phyloP scores from a whole-genome alignment of 805 yeast species.

The Metschnikowia similis region DNA sequence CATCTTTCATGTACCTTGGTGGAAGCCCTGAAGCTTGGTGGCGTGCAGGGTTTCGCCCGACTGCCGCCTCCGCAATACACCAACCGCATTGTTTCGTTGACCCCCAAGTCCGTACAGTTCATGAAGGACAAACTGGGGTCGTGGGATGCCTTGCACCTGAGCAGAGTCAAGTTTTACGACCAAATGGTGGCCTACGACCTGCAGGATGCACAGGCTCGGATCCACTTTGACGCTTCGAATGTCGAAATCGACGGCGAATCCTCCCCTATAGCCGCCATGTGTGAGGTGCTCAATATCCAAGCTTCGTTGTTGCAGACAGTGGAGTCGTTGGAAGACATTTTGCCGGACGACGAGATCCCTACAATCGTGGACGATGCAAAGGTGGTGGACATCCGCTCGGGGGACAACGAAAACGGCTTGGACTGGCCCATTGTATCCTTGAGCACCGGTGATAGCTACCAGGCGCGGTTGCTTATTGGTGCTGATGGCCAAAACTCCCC shows the following conservation, averaged over 20 bases:
- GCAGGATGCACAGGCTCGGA: conserved; percentile 52
- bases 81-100: conserved; percentile 80
- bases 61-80: conserved; percentile 51
- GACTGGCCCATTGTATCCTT: conserved; percentile 78
- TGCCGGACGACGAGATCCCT: conserved; percentile 20
- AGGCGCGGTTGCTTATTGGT: conserved; percentile 79
- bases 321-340: conserved; percentile 24
- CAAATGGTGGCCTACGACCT: conserved; percentile 87
- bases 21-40: conserved; percentile 63
- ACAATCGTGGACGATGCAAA: conserved; percentile 60
- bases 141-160: conserved; percentile 64
- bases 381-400: conserved; percentile 50
- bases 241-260: conserved; percentile 21
- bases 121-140: conserved; percentile 63
- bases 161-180: conserved; percentile 77
- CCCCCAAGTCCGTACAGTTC: conserved; percentile 72
- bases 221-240: conserved; percentile 64
- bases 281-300: conserved; percentile 83
- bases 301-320: conserved; percentile 56
- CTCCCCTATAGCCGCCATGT: conserved; percentile 65
- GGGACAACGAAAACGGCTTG: conserved; percentile 22
- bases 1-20: conserved; percentile 62
- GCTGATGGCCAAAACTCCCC: conserved; percentile 97
- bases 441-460: conserved; percentile 57
- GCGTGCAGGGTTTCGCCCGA: conserved; percentile 44